Evolutionary conservation across 2,329 filamentous ascomycete species (phyloP).

Genomic region (Colletotrichum cordylinicola): DNA sequence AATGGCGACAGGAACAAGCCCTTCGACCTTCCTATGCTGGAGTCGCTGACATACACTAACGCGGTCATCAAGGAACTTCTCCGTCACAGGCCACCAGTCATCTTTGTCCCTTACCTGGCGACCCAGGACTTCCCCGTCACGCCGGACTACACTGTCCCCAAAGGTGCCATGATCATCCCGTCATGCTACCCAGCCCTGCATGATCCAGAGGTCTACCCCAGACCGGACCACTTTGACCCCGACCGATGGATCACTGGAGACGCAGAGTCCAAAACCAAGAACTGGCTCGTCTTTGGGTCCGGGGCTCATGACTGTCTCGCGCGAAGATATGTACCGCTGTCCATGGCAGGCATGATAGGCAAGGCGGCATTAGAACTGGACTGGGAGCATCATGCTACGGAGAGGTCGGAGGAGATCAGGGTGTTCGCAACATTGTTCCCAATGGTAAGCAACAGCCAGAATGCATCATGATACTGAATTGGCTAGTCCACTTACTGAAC

Average conservation of each 20-base stretch:
- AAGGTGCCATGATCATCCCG: slow-evolving; percentile 54
- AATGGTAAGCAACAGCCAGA: slow-evolving; percentile 41
- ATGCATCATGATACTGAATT: not conserved
- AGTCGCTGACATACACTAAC: slow-evolving; percentile 55
- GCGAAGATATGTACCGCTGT: slow-evolving; percentile 52
- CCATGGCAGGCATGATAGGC: slow-evolving; percentile 58
- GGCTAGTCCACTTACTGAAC: not conserved
- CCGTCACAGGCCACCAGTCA: slow-evolving; percentile 57
- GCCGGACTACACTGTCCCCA: slow-evolving; percentile 51
- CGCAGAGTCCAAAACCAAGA: slow-evolving; percentile 54
- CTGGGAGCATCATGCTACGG: slow-evolving; percentile 55
- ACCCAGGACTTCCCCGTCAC: slow-evolving; percentile 54
- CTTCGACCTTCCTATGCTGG: slow-evolving; percentile 51
- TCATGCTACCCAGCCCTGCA: slow-evolving; percentile 58
- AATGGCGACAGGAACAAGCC: slow-evolving; percentile 44
- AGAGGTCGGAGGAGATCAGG: slow-evolving; percentile 52
- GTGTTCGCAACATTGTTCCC: slow-evolving; percentile 57
- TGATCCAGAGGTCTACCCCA: slow-evolving; percentile 51
- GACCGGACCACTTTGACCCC: slow-evolving; percentile 53
- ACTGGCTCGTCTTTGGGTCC: slow-evolving; percentile 59
- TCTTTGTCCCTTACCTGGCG: slow-evolving; percentile 58
- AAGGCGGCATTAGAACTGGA: slow-evolving; percentile 56
- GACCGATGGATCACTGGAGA: slow-evolving; percentile 59
- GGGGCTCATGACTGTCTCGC: slow-evolving; percentile 58
- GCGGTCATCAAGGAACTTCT: slow-evolving; percentile 60